Conservation (phyloP, 1,139 yeast genomes). For the Debaryomycetaceae sp. region DNA sequence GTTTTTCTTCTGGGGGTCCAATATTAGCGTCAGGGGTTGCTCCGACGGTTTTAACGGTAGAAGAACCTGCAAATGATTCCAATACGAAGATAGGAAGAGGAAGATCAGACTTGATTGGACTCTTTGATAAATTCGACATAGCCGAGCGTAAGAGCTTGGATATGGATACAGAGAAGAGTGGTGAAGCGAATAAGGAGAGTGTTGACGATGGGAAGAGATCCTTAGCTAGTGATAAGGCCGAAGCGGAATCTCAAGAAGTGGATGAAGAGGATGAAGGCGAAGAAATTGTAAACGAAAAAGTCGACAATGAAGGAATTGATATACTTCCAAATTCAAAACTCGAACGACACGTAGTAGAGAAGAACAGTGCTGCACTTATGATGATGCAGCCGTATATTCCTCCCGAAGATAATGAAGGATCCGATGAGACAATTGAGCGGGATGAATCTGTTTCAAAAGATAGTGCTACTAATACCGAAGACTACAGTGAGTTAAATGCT, state of each 20-base stretch:
- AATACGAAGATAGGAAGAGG: conserved; percentile 6
- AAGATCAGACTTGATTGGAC: conserved; percentile 32
- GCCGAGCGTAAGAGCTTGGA: conserved; percentile 9
- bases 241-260: conserved; percentile 3
- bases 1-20: neutral
- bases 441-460: neutral
- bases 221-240: conserved; percentile 2
- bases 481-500: neutral
- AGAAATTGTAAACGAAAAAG: neutral
- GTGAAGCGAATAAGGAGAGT: conserved; percentile 8
- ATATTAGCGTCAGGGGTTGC: conserved; percentile 14
- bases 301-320: conserved; percentile 1
- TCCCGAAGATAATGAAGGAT: neutral
- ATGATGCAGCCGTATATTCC: neutral
- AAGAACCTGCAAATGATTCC: conserved; percentile 9
- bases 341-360: neutral
- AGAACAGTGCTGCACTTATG: neutral
- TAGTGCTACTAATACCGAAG: neutral
- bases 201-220: conserved; percentile 8
- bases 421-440: neutral
- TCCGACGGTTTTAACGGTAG: conserved; percentile 24
- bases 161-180: conserved; percentile 5
- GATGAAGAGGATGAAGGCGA: neutral
- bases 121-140: conserved; percentile 41
- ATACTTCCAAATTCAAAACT: conserved; percentile 4